Evolutionary conservation across 495 filamentous ascomycete genomes (phyloP).

Genomic region (Xylaria longipes): DNA sequence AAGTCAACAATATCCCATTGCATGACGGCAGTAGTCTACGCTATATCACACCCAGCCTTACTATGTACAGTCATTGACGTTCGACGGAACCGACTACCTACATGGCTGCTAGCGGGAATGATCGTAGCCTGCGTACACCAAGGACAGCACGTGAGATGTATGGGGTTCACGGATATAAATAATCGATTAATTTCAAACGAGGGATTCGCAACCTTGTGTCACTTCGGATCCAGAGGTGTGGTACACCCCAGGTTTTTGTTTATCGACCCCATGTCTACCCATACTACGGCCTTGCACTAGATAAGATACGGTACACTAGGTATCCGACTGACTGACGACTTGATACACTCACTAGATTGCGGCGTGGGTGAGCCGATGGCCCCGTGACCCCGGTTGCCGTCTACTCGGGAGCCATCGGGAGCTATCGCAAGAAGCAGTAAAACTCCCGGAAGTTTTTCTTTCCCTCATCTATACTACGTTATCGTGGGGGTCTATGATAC

Average conservation of each 20-base stretch:
- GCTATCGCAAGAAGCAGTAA: not conserved
- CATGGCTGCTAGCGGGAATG: slow-evolving; percentile 7
- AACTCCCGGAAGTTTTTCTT: not conserved
- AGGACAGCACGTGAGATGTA: not conserved
- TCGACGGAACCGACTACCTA: not conserved
- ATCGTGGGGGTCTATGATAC: not conserved
- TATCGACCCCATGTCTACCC: not conserved
- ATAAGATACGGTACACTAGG: not conserved
- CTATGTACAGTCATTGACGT: not conserved
- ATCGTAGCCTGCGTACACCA: not conserved
- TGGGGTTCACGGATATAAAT: slow-evolving; percentile 5
- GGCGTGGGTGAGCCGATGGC: not conserved
- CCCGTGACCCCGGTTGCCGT: not conserved
- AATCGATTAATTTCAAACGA: slow-evolving; percentile 13
- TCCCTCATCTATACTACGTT: not conserved
- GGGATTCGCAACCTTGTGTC: slow-evolving; percentile 22
- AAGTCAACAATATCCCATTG: not conserved
- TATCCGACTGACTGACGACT: not conserved
- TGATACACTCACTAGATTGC: not conserved
- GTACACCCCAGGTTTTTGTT: slow-evolving; percentile 15
- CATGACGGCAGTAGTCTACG: not conserved
- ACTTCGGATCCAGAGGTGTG: slow-evolving; percentile 19
- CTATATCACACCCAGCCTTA: not conserved
- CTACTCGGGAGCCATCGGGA: not conserved
- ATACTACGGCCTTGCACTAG: not conserved